Conservation (phyloP, 352 stramenopile species). For the Phytophthora sansomeana region DNA sequence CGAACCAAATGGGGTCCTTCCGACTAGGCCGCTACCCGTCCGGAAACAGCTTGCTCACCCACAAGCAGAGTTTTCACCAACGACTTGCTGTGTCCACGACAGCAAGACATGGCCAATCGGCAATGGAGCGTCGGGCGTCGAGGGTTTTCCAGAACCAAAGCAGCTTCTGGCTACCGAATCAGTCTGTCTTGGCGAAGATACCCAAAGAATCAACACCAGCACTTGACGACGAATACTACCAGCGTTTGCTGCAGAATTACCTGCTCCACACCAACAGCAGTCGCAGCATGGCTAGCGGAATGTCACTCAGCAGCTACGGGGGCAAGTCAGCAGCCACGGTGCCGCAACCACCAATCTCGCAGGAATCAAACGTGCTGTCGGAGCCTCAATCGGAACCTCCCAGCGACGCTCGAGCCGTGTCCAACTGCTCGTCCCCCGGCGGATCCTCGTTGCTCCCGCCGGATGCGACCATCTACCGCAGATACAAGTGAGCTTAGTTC, state of each 20-base stretch:
- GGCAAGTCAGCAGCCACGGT: conserved; percentile 16
- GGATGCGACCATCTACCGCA: conserved; percentile 27
- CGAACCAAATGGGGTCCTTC: conserved; percentile 15
- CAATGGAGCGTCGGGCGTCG: conserved; percentile 24
- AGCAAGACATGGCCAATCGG: conserved; percentile 17
- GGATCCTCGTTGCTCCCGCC: conserved; percentile 19
- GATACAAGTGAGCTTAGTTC: conserved; percentile 27
- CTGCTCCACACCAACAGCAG: conserved; percentile 65
- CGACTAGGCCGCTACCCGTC: conserved; percentile 42
- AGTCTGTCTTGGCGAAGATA: conserved; percentile 36
- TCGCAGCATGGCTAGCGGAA: conserved; percentile 43
- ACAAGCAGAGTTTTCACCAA: conserved; percentile 43
- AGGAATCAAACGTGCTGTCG: conserved; percentile 37
- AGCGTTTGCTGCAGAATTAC: conserved; percentile 65
- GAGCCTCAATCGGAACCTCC: conserved; percentile 30
- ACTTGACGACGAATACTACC: conserved; percentile 80
- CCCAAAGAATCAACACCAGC: conserved; percentile 19
- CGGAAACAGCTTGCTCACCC: conserved; percentile 33
- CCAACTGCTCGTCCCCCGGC: conserved; percentile 21
- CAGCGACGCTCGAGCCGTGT: conserved; percentile 27
- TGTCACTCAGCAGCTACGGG: conserved; percentile 59
- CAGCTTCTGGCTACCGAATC: conserved; percentile 38
- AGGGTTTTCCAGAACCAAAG: conserved; percentile 33
- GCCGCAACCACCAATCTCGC: conserved; percentile 30
- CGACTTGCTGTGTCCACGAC: conserved; percentile 14